Evolutionary conservation across 1,284 basidiomycete genomes (phyloP), one percentile per base, ranked within the genome.

Genomic region (Cerrena zonata): DNA sequence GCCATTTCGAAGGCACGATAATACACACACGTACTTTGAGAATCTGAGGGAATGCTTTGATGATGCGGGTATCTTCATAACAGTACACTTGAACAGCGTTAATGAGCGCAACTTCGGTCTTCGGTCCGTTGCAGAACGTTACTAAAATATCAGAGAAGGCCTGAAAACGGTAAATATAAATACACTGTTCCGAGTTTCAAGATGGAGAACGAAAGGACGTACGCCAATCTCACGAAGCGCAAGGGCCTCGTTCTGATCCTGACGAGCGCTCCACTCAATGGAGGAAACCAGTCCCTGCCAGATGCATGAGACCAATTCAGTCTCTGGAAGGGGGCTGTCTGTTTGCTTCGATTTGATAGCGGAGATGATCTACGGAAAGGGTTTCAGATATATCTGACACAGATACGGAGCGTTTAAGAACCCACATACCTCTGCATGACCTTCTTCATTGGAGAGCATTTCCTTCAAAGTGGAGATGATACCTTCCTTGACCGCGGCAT

Each of bases 51-150:
- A 98, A 97, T 5, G 90, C 78, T 68, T 94, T 95, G 70, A 94
- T 93, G 63, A 95, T 80, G 50, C 91, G 87, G 24, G 91, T 93
- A 65, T 97, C 91, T 69, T 94, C 89, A 69, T 96, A 95, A 69
- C 90, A 94, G 73, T 93, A 91, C 57, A 93, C 79, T 74, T 98
- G 94, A 21, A 94, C 91, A 51, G 86, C 81, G 69, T 96, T 96
- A 70, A 97, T 91, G 52, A 96, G 79, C 37, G 86, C 84, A 48
- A 98, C 90, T 72, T 98, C 83, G 22, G 89, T 88, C 70, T 95
- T 94, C 23, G 92, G 81, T 50, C 83, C 82, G 51, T 80, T 79
- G 64, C 86, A 91, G 75, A 96, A 97, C 36, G 90, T 82, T 70
- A 93, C 90, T 49, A 98, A 76, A 53, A 96, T 81, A 10, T 89